Conservation (phyloP, 2,329 filamentous ascomycete species). For the Trichoderma koningii region DNA sequence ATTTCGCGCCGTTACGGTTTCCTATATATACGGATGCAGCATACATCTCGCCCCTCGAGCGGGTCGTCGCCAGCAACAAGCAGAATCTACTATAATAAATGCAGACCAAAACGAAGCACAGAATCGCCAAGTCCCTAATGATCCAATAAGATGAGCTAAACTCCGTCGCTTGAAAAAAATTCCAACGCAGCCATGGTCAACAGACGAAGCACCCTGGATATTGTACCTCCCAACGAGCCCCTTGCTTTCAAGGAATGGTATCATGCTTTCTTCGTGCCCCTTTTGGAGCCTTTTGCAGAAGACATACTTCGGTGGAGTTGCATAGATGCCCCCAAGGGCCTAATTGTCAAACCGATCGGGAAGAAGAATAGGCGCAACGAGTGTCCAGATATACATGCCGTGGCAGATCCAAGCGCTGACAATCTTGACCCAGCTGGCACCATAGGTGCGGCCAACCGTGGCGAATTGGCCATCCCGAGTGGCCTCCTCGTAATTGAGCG, state of each 20-base stretch:
- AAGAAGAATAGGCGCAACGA: slow-evolving; percentile 81
- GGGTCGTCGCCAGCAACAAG: not conserved
- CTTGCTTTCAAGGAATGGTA: not conserved
- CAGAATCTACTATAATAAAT: not conserved
- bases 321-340: not conserved
- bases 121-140: not conserved
- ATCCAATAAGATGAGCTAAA: not conserved
- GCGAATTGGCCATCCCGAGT: slow-evolving; percentile 74
- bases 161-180: not conserved
- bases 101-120: not conserved
- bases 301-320: not conserved
- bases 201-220: no score
- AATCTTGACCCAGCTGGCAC: slow-evolving; percentile 99
- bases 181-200: no score
- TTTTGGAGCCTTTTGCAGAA: not conserved
- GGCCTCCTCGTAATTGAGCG: slow-evolving; percentile 69
- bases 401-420: slow-evolving; percentile 97
- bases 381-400: slow-evolving; percentile 87
- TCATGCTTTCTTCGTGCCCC: not conserved
- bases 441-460: slow-evolving; percentile 91
- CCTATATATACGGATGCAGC: slow-evolving; percentile 11
- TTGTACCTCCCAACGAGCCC: no score
- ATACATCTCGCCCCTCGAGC: not conserved
- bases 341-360: slow-evolving; percentile 78
- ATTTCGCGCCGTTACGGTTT: slow-evolving; percentile 7